phyloP scores from a whole-genome alignment of 2,329 filamentous ascomycete genomes.

The Neonectria neomacrospora region DNA sequence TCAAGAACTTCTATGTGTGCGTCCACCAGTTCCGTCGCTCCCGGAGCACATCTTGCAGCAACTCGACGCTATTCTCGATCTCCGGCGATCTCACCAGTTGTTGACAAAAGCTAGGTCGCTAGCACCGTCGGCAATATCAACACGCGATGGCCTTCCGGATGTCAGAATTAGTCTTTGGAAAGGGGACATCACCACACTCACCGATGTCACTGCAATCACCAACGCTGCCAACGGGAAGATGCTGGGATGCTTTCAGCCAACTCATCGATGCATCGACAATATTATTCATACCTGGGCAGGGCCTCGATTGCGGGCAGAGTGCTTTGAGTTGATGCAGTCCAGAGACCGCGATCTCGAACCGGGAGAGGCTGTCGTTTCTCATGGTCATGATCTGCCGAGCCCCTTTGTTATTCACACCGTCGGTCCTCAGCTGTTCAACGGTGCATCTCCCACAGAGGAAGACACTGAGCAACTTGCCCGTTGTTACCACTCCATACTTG shows the following conservation, averaged over 20 bases:
- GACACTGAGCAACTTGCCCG: conserved; percentile 17
- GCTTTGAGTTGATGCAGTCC: conserved; percentile 26
- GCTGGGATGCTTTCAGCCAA: conserved; percentile 39
- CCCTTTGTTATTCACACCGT: conserved; percentile 35
- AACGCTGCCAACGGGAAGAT: conserved; percentile 39
- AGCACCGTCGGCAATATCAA: not conserved
- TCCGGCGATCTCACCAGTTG: conserved; percentile 17
- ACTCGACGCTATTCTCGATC: conserved; percentile 28
- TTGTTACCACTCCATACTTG: conserved; percentile 32
- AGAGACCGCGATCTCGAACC: conserved; percentile 12
- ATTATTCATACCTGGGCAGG: conserved; percentile 38
- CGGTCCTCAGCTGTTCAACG: conserved; percentile 26
- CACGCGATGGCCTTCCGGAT: accelerated
- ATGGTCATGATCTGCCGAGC: conserved; percentile 22
- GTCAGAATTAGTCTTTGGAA: conserved; percentile 29
- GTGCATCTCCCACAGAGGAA: not conserved
- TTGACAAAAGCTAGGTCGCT: conserved; percentile 16
- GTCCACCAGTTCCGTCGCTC: conserved; percentile 21
- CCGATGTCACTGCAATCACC: conserved; percentile 32
- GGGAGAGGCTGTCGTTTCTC: conserved; percentile 29
- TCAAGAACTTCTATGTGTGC: conserved; percentile 31
- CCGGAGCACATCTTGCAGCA: conserved; percentile 18
- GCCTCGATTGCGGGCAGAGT: conserved; percentile 34
- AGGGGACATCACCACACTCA: conserved; percentile 39
- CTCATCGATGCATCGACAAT: conserved; percentile 41